Evolutionary conservation across 371 early-diverging fungal genomes (phyloP).

Genomic region (Rhizomucor pusillus): DNA sequence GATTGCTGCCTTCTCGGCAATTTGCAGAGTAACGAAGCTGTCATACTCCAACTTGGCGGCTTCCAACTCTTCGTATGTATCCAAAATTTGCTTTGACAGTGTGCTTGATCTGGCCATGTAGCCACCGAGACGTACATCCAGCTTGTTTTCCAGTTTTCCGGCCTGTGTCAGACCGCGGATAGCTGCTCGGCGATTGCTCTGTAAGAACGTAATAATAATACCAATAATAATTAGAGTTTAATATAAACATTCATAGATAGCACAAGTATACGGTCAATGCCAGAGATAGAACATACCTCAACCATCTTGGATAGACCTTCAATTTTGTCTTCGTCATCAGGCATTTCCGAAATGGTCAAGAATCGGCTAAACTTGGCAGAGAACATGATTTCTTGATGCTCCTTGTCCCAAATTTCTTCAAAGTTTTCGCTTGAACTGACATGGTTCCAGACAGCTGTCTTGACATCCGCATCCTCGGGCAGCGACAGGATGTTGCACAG

Average conservation of each 20-base stretch:
- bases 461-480: slow-evolving; percentile 20
- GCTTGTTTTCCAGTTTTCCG: slow-evolving; percentile 82
- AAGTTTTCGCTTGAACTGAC: slow-evolving; percentile 29
- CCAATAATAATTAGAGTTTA: not conserved
- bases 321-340: slow-evolving; percentile 38
- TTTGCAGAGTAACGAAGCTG: slow-evolving; percentile 59
- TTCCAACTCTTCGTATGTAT: slow-evolving; percentile 63
- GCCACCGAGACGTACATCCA: slow-evolving; percentile 80
- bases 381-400: slow-evolving; percentile 41
- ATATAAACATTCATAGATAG: not conserved
- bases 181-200: slow-evolving; percentile 72
- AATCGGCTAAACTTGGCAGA: slow-evolving; percentile 41
- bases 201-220: not conserved
- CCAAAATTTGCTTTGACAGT: slow-evolving; percentile 57
- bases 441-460: slow-evolving; percentile 38
- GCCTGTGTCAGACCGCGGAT: slow-evolving; percentile 74
- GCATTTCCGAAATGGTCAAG: slow-evolving; percentile 37
- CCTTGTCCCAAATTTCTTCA: slow-evolving; percentile 35
- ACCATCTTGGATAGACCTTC: slow-evolving; percentile 43
- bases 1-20: slow-evolving; percentile 61
- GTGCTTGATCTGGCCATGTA: slow-evolving; percentile 65
- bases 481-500: slow-evolving; percentile 20
- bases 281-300: slow-evolving; percentile 26
- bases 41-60: slow-evolving; percentile 62
- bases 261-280: not conserved